A percentile compares a stretch with the other conserved stretches of the same genome.
Conservation (phyloP, 2,329 filamentous ascomycete species). For the Aureobasidium namibiae region DNA sequence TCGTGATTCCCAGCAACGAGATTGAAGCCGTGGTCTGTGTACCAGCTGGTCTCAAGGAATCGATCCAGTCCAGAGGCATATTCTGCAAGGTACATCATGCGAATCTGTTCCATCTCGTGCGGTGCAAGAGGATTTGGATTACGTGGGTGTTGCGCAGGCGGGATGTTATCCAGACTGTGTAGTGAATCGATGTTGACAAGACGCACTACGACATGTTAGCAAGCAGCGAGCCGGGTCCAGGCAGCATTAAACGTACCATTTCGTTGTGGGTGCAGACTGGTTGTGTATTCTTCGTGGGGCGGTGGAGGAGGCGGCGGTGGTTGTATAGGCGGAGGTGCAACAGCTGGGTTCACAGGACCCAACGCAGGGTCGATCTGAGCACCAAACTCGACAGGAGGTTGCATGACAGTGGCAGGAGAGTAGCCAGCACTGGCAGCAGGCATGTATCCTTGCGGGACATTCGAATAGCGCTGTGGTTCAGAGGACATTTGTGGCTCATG, state of each 20-base stretch:
- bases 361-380: conserved; percentile 23
- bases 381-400: conserved; percentile 7
- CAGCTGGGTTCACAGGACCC: conserved; percentile 22
- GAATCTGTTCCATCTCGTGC: conserved; percentile 64
- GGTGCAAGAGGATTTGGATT: conserved; percentile 35
- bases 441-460: conserved; percentile 35
- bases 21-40: conserved; percentile 35
- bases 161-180: conserved; percentile 53
- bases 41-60: conserved; percentile 81
- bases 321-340: conserved; percentile 21
- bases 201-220: conserved; percentile 25
- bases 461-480: conserved; percentile 25
- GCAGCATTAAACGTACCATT: conserved; percentile 20
- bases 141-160: conserved; percentile 40
- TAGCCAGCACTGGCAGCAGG: conserved; percentile 27
- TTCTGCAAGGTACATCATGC: conserved; percentile 63
- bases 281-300: conserved; percentile 18
- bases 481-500: conserved; percentile 19
- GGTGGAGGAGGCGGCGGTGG: conserved; percentile 30
- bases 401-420: conserved; percentile 14
- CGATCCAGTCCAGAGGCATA: conserved; percentile 67
- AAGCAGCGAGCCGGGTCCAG: background rate
- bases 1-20: background rate
- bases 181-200: conserved; percentile 63
- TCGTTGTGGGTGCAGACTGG: conserved; percentile 21